phyloP scores from a whole-genome alignment of 257 asterid species.

The Primulina huaijiensis region DNA sequence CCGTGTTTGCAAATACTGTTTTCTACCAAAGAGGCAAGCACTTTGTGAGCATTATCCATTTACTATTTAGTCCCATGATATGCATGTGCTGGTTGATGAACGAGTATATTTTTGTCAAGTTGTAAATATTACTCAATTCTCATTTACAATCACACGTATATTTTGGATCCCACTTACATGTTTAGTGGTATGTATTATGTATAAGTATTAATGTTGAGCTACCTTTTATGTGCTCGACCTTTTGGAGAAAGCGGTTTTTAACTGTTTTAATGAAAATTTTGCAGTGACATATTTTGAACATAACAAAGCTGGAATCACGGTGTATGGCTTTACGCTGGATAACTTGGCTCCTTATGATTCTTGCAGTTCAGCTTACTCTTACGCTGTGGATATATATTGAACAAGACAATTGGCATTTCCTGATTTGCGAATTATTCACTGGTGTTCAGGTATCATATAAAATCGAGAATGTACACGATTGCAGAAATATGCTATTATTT shows the following conservation, averaged over 20 bases:
- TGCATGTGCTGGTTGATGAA: not conserved
- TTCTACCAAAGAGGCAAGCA: conserved; percentile 94
- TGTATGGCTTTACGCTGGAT: conserved; percentile 82
- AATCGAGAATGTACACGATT: too few species aligned
- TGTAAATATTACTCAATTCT: not conserved
- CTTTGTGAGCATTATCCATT: conserved; percentile 44
- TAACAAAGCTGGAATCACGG: too few species aligned
- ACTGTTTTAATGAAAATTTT: too few species aligned
- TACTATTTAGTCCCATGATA: not conserved
- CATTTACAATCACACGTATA: not conserved
- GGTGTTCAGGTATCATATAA: conserved; percentile 1
- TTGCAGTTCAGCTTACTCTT: conserved; percentile 68
- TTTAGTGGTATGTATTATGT: not conserved
- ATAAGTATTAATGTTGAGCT: not conserved
- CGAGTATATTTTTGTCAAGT: not conserved
- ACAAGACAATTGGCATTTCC: conserved; percentile 48
- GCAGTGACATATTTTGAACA: too few species aligned
- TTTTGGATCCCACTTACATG: not conserved
- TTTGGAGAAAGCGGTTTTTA: too few species aligned
- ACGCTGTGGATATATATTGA: conserved; percentile 74
- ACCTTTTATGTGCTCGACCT: not conserved
- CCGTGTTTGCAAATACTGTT: conserved; percentile 44
- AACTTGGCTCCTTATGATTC: conserved; percentile 64
- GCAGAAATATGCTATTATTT: too few species aligned
- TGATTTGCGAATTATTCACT: conserved; percentile 22